A percentile compares a stretch with the other conserved stretches of the same genome.
phyloP scores from a whole-genome alignment of 2,329 filamentous ascomycete species.

The Nemania serpens region DNA sequence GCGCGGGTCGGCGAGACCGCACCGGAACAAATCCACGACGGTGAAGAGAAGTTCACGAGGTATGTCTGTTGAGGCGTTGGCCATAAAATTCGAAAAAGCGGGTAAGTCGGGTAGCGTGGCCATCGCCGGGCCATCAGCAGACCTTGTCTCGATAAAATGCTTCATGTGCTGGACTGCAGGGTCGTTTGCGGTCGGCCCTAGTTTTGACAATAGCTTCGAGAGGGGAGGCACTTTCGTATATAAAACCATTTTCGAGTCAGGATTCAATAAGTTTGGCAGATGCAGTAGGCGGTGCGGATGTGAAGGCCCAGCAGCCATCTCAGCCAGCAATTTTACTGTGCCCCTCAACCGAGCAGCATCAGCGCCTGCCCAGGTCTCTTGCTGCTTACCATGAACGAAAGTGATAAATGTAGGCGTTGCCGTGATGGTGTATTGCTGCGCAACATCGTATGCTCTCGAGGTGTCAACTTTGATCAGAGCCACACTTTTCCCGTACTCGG shows the following conservation, averaged over 20 bases:
- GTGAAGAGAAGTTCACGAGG: conserved; percentile 74
- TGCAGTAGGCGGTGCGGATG: conserved; percentile 76
- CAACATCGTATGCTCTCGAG: conserved; percentile 66
- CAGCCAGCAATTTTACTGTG: conserved; percentile 74
- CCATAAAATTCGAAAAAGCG: conserved; percentile 66
- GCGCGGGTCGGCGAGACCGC: conserved; percentile 75
- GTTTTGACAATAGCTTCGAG: conserved; percentile 78
- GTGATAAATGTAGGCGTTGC: conserved; percentile 90
- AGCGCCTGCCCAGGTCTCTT: conserved; percentile 81
- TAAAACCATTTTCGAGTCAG: conserved; percentile 67
- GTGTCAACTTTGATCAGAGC: conserved; percentile 84
- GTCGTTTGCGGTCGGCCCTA: conserved; percentile 64
- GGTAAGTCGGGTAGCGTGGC: conserved; percentile 73
- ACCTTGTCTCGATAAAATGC: conserved; percentile 70
- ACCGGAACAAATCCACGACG: conserved; percentile 81
- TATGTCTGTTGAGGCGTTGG: conserved; percentile 57
- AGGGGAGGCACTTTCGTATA: conserved; percentile 83
- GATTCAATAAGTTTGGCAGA: conserved; percentile 70
- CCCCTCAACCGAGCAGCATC: conserved; percentile 69
- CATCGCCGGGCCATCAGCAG: conserved; percentile 63
- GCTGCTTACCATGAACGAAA: conserved; percentile 74
- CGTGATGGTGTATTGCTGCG: conserved; percentile 67
- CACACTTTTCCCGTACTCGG: conserved; percentile 69
- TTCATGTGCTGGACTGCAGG: conserved; percentile 67
- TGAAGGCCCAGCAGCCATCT: conserved; percentile 69